Conservation (phyloP, 495 filamentous ascomycete species). For the Pseudevernia furfuracea region DNA sequence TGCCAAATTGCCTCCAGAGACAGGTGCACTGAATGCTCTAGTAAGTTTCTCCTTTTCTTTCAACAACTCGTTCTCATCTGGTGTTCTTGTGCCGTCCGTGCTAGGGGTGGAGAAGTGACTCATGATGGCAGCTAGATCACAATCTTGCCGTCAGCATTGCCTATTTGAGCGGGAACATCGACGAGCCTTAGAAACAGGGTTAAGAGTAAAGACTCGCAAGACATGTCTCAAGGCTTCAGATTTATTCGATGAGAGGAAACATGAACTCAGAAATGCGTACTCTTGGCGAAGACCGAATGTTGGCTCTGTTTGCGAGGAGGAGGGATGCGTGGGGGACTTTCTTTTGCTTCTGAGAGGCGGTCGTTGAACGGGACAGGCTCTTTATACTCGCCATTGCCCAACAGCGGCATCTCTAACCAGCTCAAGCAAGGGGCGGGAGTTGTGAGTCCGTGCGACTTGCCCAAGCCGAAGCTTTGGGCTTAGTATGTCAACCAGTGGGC, state of each 20-base stretch:
- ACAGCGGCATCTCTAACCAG: slow-evolving; percentile 21
- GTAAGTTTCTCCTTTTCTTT: slow-evolving; percentile 10
- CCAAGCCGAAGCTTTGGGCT: slow-evolving; percentile 9
- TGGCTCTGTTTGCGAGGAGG: slow-evolving; percentile 33
- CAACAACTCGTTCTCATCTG: slow-evolving; percentile 11
- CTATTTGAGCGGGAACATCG: neutral
- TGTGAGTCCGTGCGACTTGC: neutral
- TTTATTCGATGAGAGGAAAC: neutral
- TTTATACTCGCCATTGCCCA: slow-evolving; percentile 22
- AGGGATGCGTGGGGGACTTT: neutral
- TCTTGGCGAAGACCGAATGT: slow-evolving; percentile 51
- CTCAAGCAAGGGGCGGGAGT: slow-evolving; percentile 6
- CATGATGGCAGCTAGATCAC: slow-evolving; percentile 44
- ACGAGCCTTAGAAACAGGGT: neutral
- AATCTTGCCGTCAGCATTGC: neutral
- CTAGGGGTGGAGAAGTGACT: slow-evolving; percentile 32
- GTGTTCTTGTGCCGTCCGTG: slow-evolving; percentile 22
- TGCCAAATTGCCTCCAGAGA: slow-evolving; percentile 14
- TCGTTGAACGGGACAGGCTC: slow-evolving; percentile 16
- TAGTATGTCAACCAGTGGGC: neutral
- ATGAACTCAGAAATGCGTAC: neutral
- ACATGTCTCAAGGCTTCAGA: neutral
- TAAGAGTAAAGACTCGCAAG: neutral
- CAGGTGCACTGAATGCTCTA: neutral
- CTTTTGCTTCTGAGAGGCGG: slow-evolving; percentile 9